Percentiles rank a stretch among this genome's conserved stretches.
Conservation (phyloP, 331 rosid species). For the Ulmus americana region DNA sequence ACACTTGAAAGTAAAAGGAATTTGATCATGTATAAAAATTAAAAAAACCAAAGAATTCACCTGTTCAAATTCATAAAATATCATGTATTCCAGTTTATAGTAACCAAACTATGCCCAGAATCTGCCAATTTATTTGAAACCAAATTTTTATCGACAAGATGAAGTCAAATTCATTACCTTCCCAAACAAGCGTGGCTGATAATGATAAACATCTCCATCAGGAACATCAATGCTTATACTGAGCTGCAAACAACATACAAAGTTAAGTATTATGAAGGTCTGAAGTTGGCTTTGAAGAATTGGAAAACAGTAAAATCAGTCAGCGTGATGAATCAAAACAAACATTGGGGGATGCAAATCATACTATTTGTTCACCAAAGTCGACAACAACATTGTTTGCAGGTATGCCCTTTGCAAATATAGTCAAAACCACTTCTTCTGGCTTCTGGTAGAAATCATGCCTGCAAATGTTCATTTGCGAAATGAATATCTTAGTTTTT, state of each 20-base stretch:
- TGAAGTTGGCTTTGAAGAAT: conserved; percentile 6
- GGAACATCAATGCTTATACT: conserved; percentile 55
- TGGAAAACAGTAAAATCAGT: conserved; percentile 8
- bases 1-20: neutral
- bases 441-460: conserved; percentile 79
- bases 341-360: conserved; percentile 24
- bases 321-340: neutral
- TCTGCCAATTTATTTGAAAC: neutral
- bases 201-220: conserved; percentile 55
- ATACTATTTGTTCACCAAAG: conserved; percentile 91
- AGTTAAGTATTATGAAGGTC: conserved; percentile 11
- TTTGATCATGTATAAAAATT: neutral
- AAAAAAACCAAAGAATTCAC: neutral
- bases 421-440: conserved; percentile 70
- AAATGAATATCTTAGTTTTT: neutral
- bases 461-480: conserved; percentile 33
- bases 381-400: conserved; percentile 47
- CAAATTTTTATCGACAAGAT: neutral
- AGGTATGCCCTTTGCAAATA: conserved; percentile 73
- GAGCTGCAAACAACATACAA: conserved; percentile 39
- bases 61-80: neutral
- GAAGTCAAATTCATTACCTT: conserved; percentile 45
- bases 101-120: neutral
- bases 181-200: conserved; percentile 72
- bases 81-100: neutral